Percentiles rank a stretch among this genome's conserved stretches.
These are phyloP conservation scores for Perkinsus olseni DNA, from an alignment of 169 alveolate genomes.

Conservation along the genomic window DNA sequence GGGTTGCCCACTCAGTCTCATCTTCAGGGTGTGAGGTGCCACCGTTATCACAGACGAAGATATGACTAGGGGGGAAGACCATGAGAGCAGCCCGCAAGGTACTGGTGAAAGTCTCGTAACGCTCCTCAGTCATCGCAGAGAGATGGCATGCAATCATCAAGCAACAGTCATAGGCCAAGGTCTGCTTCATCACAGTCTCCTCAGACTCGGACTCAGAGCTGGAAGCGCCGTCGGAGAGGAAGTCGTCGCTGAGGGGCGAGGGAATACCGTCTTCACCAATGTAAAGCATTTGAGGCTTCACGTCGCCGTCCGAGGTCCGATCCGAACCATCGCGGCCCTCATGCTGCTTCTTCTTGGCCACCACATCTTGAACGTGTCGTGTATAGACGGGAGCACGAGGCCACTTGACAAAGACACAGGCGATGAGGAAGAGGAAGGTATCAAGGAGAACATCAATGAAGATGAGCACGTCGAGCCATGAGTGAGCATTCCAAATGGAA, in stretches of 20 bases:
- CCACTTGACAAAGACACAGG: not conserved
- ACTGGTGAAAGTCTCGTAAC: not conserved
- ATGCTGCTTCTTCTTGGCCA: not conserved
- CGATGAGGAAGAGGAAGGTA: not conserved
- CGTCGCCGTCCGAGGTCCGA: not conserved
- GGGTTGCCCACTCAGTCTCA: not conserved
- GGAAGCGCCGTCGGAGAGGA: not conserved
- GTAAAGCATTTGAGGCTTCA: not conserved
- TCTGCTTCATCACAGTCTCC: not conserved
- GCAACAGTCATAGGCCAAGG: not conserved
- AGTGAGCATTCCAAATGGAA: not conserved
- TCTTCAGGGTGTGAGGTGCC: not conserved
- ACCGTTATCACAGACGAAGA: not conserved
- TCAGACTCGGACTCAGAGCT: not conserved
- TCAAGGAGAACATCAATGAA: not conserved
- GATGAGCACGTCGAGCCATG: not conserved
- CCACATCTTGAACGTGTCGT: not conserved
- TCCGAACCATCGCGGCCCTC: not conserved
- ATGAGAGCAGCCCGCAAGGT: not conserved
- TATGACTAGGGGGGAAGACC: not conserved
- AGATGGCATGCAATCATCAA: not conserved
- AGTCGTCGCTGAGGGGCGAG: not conserved
- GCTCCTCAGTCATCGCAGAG: not conserved
- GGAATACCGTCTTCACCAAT: not conserved
- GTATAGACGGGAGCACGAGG: not conserved